Conservation (phyloP, 192 early-diverging fungal species). For the Entomortierella beljakovae region DNA sequence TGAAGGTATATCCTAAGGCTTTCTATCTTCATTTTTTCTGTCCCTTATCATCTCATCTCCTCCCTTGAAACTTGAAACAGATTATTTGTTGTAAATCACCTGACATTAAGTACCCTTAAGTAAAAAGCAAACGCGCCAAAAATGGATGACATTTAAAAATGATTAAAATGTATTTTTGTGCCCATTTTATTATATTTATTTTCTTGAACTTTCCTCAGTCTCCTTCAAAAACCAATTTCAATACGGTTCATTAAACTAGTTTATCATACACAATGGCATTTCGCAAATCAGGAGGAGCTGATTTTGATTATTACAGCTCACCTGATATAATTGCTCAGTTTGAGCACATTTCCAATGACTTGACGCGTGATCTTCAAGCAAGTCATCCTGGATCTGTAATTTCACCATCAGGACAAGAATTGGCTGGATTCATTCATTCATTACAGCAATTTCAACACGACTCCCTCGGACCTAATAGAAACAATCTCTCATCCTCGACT, state of each 20-base stretch:
- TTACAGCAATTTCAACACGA: conserved; percentile 69
- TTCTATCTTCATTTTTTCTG: no score
- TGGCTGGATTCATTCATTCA: conserved; percentile 56
- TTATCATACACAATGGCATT: conserved; percentile 34
- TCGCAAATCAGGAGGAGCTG: conserved; percentile 43
- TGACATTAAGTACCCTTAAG: no score
- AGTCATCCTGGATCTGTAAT: conserved; percentile 13
- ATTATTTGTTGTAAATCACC: no score
- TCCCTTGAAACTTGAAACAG: no score
- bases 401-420: conserved; percentile 48
- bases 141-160: no score
- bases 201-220: background rate
- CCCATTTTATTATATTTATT: no score
- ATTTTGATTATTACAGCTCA: conserved; percentile 50
- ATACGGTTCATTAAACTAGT: background rate
- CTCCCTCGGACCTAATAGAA: conserved; percentile 44
- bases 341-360: conserved; percentile 40
- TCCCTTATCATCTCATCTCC: no score
- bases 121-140: no score
- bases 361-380: conserved; percentile 53
- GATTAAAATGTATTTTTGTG: no score
- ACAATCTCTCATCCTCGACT: background rate
- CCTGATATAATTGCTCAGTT: conserved; percentile 55
- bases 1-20: no score
- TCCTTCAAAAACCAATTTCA: background rate